A percentile compares a stretch with the other conserved stretches of the same genome.
Evolutionary conservation across 1,139 yeast species (phyloP).

Genomic region (Pichia inconspicua): DNA sequence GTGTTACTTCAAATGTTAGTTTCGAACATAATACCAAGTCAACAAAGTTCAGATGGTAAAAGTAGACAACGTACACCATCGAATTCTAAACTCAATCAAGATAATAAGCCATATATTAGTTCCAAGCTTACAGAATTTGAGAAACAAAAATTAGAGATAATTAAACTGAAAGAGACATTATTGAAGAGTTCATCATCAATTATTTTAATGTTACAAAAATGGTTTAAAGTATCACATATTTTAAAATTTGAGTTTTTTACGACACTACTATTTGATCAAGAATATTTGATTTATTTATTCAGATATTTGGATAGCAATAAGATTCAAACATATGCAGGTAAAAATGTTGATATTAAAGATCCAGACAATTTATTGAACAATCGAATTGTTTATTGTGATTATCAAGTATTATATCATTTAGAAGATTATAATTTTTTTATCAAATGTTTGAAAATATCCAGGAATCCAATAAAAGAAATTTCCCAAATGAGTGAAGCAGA

Average conservation of each 20-base stretch:
- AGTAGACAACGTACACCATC: conserved; percentile 12
- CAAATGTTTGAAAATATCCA: conserved; percentile 18
- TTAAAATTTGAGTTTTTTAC: conserved; percentile 71
- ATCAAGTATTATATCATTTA: conserved; percentile 21
- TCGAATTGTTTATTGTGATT: conserved; percentile 26
- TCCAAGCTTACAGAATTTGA: conserved; percentile 17
- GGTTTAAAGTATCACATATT: conserved; percentile 77
- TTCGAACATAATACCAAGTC: conserved; percentile 31
- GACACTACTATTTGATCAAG: conserved; percentile 60
- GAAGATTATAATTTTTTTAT: conserved; percentile 24
- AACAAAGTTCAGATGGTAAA: conserved; percentile 13
- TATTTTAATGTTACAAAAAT: conserved; percentile 46
- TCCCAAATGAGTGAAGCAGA: conserved; percentile 6
- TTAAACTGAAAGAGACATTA: conserved; percentile 55
- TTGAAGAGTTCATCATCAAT: conserved; percentile 56
- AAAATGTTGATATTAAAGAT: conserved; percentile 23
- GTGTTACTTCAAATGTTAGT: conserved; percentile 59
- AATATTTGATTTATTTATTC: conserved; percentile 26
- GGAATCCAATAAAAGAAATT: conserved; percentile 3
- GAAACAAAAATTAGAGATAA: conserved; percentile 43
- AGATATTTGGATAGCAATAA: conserved; percentile 34
- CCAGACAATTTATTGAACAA: conserved; percentile 21
- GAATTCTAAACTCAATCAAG: conserved; percentile 1
- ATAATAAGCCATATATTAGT: conserved; percentile 13
- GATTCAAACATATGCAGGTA: conserved; percentile 19